phyloP scores from a whole-genome alignment of 305 asterid genomes.

The Fraxinus nigra region DNA sequence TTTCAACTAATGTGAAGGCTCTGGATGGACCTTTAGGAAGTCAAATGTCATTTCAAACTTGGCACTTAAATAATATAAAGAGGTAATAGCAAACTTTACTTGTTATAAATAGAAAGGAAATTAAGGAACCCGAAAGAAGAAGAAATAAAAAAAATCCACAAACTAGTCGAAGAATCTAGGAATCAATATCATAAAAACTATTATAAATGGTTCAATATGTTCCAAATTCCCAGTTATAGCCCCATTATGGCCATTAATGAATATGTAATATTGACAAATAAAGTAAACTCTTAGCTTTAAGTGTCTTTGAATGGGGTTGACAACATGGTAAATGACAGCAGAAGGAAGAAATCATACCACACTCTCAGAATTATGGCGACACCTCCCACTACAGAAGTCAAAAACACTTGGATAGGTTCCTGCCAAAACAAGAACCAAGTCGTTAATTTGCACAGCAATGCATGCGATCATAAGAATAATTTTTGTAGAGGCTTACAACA shows the following conservation, averaged over 20 bases:
- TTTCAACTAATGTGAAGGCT: not conserved
- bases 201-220: not conserved
- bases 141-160: not conserved
- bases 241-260: not conserved
- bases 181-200: not conserved
- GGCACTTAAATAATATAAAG: not conserved
- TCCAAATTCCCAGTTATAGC: conserved; percentile 2
- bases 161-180: conserved; percentile 2
- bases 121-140: not conserved
- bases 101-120: not conserved
- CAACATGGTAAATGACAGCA: conserved; percentile 17
- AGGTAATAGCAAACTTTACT: not conserved
- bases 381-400: conserved; percentile 81
- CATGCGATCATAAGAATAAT: conserved; percentile 8
- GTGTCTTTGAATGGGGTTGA: not conserved
- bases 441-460: conserved; percentile 1
- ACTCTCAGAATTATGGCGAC: conserved; percentile 90
- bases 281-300: not conserved
- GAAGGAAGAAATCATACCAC: conserved; percentile 56
- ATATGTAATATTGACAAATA: not conserved
- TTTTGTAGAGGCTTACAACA: not conserved
- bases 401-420: conserved; percentile 63
- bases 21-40: not conserved
- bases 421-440: conserved; percentile 35
- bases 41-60: not conserved